Evolutionary conservation across 176 grass and related monocot genomes (phyloP).

Genomic region (Phoenix roebelenii): DNA sequence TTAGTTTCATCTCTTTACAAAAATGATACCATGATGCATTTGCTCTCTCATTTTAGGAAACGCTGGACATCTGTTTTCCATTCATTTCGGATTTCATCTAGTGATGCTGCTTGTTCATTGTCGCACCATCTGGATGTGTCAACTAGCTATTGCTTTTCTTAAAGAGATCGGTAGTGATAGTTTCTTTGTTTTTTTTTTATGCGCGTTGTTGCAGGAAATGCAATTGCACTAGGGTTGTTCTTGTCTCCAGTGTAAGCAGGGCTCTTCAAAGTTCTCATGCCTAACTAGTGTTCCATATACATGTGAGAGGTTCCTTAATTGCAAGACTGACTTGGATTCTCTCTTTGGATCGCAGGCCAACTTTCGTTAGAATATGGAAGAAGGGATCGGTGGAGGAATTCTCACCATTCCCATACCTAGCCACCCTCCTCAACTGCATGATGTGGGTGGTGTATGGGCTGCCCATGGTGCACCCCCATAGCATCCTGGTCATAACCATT

Average conservation of each 20-base stretch:
- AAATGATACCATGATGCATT: no score
- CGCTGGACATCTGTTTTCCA: no score
- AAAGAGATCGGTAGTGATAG: background rate
- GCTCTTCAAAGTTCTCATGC: background rate
- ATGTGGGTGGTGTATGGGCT: slow-evolving; percentile 97
- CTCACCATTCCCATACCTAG: slow-evolving; percentile 78
- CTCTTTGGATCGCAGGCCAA: slow-evolving; percentile 38
- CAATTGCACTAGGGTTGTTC: slow-evolving; percentile 72
- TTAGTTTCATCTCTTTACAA: no score
- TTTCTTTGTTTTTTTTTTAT: background rate
- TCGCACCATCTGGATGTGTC: no score
- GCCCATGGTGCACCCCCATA: slow-evolving; percentile 77
- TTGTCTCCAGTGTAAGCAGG: slow-evolving; percentile 81
- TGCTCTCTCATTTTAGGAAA: no score
- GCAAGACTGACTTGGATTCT: background rate
- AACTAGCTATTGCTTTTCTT: background rate
- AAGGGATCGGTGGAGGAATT: slow-evolving; percentile 78
- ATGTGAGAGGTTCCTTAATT: no score
- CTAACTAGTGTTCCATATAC: background rate
- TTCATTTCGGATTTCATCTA: no score
- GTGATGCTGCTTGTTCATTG: no score
- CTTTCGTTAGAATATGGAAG: slow-evolving; percentile 83
- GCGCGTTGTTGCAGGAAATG: slow-evolving; percentile 59
- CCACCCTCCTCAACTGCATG: slow-evolving; percentile 97
- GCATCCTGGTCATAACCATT: slow-evolving; percentile 90